Base-by-base conservation (phyloP, 1,284 basidiomycete species). In the Earliella scabrosa region DNA sequence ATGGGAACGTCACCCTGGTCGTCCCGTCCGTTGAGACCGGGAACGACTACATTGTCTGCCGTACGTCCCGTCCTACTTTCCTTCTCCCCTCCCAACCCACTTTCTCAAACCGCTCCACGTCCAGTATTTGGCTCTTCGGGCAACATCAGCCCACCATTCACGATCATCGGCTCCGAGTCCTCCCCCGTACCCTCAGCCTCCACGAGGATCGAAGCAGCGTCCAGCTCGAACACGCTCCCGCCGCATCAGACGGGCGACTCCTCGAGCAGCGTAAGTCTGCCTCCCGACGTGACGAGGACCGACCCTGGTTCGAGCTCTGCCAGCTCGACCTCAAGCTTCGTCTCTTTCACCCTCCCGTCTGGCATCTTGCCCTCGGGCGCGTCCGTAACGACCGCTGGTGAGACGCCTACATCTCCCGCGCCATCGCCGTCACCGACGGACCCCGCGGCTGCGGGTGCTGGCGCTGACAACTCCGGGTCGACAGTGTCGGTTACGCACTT, bases 41-140 rank as follows among this genome's bases (percentile, higher is more conserved):
- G 16, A 54, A 49, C 29, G 63, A 66, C 60, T 71, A 70, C 58
- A 69, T 68, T 62, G 63, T 70, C 53, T 66, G 65, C 48, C 45
- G 70, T 69, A 50, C 60, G 68, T 65, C 10, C 20, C 24, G n/a
- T 39, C 31, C 34, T 32, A 49, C 14, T 26, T 26, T 44, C 45
- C n/a, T 57, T 52, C 18, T 21, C 23, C 18, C n/a, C 34, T 13
- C 43, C 44, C 35, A 56, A 10, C 3, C 13, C 27, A 13, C 43
- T 16, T 14, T 7, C 32, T 35, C 24, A 14, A 6, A 38, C 4
- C 34, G 11, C 4, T n/a, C 7, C 32, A 47, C 13, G 2, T 11
- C 8, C 58, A 83, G 81, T 84, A 45, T 73, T 82, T 53, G 82
- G 82, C 13, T 76, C 81, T 61, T 81, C 80, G 41, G 81, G 80